phyloP scores from a whole-genome alignment of 352 stramenopile species.

The Phytophthora megakarya region DNA sequence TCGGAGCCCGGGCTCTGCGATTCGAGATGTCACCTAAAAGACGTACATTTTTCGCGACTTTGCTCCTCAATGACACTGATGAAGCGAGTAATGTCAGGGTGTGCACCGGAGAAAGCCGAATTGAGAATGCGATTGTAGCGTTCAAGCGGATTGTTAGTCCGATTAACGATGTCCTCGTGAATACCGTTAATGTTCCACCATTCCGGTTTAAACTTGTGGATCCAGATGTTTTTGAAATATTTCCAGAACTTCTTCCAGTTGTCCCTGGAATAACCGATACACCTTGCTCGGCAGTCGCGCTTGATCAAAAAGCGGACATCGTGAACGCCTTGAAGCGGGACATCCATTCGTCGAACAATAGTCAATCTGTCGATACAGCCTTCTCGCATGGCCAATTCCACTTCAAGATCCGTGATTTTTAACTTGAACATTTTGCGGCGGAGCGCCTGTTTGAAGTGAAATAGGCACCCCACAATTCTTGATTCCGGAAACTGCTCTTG shows the following conservation, averaged over 20 bases:
- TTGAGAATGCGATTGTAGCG: not conserved
- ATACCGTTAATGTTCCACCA: constrained; percentile 1
- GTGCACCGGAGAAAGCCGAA: not conserved
- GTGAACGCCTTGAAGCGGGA: not conserved
- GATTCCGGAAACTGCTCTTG: constrained; percentile 15
- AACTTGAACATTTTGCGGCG: constrained; percentile 11
- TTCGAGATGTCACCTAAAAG: constrained; percentile 3
- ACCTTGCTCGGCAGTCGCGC: not conserved
- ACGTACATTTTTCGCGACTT: constrained; percentile 7
- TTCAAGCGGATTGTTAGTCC: not conserved
- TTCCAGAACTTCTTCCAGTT: constrained; percentile 14
- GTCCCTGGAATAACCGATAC: constrained; percentile 2
- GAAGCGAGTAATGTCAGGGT: constrained; percentile 2
- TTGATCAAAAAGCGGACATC: not conserved
- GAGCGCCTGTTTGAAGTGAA: constrained; percentile 18
- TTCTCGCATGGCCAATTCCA: not conserved
- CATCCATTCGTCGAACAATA: not conserved
- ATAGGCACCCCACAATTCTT: constrained; percentile 7
- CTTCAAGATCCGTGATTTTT: constrained; percentile 7
- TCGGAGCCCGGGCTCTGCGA: not conserved
- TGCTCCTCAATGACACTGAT: constrained; percentile 11
- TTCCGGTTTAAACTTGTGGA: constrained; percentile 2
- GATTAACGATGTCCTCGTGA: not conserved
- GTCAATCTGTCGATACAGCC: constrained; percentile 4
- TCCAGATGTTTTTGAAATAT: constrained; percentile 9